phyloP scores from a whole-genome alignment of 495 filamentous ascomycete genomes.

The Penicillium cinerascens region DNA sequence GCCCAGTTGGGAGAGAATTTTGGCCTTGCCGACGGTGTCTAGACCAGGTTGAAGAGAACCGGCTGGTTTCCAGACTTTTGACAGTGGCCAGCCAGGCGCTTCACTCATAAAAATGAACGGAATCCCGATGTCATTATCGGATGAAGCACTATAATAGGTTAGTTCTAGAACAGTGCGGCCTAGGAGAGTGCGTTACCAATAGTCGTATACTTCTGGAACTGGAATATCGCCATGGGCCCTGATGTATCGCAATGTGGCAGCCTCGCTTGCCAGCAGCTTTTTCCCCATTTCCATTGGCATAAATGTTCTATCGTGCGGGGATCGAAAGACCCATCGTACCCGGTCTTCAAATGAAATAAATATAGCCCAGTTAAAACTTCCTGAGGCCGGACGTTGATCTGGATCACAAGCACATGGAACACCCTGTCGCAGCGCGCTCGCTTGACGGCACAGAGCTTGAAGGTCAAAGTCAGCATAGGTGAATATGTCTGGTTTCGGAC shows the following conservation, averaged over 20 bases:
- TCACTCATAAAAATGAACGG: conserved; percentile 28
- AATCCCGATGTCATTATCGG: conserved; percentile 22
- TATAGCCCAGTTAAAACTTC: conserved; percentile 28
- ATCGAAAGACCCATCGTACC: conserved; percentile 26
- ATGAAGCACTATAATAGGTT: conserved; percentile 14
- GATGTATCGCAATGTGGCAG: conserved; percentile 23
- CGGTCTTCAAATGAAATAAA: conserved; percentile 25
- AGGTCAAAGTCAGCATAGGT: conserved; percentile 21
- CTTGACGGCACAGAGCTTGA: conserved; percentile 17
- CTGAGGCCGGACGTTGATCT: conserved; percentile 21
- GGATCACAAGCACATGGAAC: conserved; percentile 20
- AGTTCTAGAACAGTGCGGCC: background rate
- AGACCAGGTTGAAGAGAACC: conserved; percentile 28
- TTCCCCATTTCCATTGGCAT: conserved; percentile 16
- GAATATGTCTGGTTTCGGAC: conserved; percentile 4
- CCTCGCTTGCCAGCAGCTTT: conserved; percentile 25
- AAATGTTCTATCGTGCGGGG: conserved; percentile 9
- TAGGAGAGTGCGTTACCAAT: conserved; percentile 13
- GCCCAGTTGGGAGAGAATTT: conserved; percentile 21
- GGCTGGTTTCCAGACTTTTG: conserved; percentile 27
- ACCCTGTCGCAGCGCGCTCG: conserved; percentile 19
- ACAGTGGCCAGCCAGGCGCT: conserved; percentile 22
- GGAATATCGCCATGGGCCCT: conserved; percentile 25
- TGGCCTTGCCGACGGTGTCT: conserved; percentile 10
- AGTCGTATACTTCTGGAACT: conserved; percentile 23